These are phyloP conservation scores for Coniochaeta prunicola DNA, from an alignment of 2,329 filamentous ascomycete species.

Conservation along the genomic window DNA sequence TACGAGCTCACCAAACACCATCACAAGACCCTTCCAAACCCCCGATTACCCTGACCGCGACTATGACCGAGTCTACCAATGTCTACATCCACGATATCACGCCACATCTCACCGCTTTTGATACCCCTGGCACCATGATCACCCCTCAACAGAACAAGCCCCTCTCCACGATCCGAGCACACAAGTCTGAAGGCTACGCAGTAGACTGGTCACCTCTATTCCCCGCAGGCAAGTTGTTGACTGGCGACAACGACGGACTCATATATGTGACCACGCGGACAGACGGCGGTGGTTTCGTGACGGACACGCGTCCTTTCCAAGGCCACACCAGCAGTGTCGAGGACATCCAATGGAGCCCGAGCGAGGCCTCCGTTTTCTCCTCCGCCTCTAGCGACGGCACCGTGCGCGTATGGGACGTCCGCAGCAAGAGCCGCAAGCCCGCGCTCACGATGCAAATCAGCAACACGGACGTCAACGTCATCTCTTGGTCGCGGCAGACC, in stretches of 20 bases:
- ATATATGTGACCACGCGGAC: conserved; percentile 85
- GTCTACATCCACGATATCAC: conserved; percentile 93
- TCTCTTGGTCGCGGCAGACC: conserved; percentile 89
- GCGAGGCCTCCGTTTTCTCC: conserved; percentile 87
- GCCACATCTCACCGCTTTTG: conserved; percentile 81
- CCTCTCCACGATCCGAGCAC: conserved; percentile 76
- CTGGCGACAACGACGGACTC: conserved; percentile 82
- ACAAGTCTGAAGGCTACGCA: conserved; percentile 91
- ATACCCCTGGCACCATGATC: conserved; percentile 76
- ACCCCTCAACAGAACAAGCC: conserved; percentile 83
- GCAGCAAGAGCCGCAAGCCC: conserved; percentile 82
- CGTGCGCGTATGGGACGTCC: conserved; percentile 91
- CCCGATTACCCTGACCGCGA: conserved; percentile 78
- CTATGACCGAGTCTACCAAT: conserved; percentile 85
- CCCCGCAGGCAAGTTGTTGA: conserved; percentile 77
- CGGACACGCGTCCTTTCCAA: conserved; percentile 73
- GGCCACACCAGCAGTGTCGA: conserved; percentile 84
- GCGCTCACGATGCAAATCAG: conserved; percentile 82
- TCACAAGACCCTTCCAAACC: conserved; percentile 61
- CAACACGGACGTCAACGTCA: conserved; percentile 84
- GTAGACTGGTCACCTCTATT: conserved; percentile 91
- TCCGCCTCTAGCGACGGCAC: conserved; percentile 92
- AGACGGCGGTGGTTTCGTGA: conserved; percentile 83
- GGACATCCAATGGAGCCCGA: conserved; percentile 94
- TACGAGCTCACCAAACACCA: conserved; percentile 77